phyloP scores from a whole-genome alignment of 352 stramenopile species.

The Globisporangium viniferum region DNA sequence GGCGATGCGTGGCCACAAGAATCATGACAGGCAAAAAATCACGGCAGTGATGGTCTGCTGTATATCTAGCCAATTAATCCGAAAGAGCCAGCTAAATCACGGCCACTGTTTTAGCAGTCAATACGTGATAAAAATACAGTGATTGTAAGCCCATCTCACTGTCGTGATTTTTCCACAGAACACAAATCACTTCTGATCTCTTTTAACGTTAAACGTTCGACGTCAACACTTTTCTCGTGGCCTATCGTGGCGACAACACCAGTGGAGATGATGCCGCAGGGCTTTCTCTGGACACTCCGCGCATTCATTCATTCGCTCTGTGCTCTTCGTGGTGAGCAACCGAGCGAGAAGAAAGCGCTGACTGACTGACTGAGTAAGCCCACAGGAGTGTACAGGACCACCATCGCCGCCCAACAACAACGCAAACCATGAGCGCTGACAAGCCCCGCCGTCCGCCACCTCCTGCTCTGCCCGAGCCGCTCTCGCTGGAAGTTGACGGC shows the following conservation, averaged over 20 bases:
- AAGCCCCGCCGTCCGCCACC: conserved; percentile 4
- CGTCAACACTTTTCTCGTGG: not conserved
- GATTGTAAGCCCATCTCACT: not conserved
- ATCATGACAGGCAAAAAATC: too few species aligned
- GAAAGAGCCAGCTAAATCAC: too few species aligned
- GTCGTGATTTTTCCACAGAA: not conserved
- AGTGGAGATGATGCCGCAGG: not conserved
- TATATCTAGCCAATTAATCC: too few species aligned
- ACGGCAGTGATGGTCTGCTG: too few species aligned
- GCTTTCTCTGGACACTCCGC: not conserved
- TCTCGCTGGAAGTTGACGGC: conserved; percentile 24
- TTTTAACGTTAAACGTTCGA: not conserved
- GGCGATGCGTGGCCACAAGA: too few species aligned
- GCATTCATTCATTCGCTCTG: not conserved
- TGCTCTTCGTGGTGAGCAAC: not conserved
- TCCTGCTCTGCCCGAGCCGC: conserved; percentile 23
- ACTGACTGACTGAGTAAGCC: too few species aligned
- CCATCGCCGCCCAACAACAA: not conserved
- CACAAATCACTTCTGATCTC: not conserved
- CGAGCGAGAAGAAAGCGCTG: not conserved
- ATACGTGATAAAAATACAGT: too few species aligned
- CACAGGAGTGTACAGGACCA: not conserved
- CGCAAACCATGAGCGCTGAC: not conserved
- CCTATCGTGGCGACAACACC: not conserved
- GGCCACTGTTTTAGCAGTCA: too few species aligned